Percentiles rank a stretch among this genome's conserved stretches.
Evolutionary conservation across 495 filamentous ascomycete species (phyloP).

Genomic region (Hypoxylon lienhwacheense): DNA sequence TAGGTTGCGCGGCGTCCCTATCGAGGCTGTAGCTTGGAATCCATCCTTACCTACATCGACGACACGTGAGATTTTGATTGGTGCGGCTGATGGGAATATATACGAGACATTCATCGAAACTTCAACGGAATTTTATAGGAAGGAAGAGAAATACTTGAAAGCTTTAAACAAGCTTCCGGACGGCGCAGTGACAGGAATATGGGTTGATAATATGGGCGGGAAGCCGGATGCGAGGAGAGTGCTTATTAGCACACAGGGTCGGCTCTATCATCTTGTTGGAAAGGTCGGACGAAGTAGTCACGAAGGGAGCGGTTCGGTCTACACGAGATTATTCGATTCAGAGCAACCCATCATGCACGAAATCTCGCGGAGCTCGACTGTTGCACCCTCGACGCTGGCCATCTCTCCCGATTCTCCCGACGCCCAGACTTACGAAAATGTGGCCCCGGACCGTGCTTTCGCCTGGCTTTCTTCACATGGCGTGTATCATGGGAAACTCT

Average conservation of each 20-base stretch:
- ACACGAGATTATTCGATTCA: constrained; percentile 81
- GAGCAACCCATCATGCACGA: constrained; percentile 78
- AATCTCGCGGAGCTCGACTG: constrained; percentile 54
- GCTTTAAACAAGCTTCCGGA: constrained; percentile 76
- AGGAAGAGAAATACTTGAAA: constrained; percentile 90
- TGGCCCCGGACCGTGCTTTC: constrained; percentile 67
- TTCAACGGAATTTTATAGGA: constrained; percentile 86
- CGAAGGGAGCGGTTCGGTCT: constrained; percentile 81
- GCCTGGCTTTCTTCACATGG: constrained; percentile 90
- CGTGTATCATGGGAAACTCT: constrained; percentile 80
- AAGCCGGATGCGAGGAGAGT: constrained; percentile 72
- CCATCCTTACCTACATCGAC: constrained; percentile 94
- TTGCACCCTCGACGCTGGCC: constrained; percentile 64
- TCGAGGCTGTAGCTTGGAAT: constrained; percentile 93
- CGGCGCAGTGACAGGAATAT: constrained; percentile 77
- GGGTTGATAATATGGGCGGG: constrained; percentile 69
- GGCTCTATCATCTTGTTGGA: constrained; percentile 76
- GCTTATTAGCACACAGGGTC: constrained; percentile 72
- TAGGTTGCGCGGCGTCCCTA: constrained; percentile 78
- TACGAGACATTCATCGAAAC: constrained; percentile 97
- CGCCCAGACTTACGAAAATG: constrained; percentile 40
- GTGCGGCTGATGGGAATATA: constrained; percentile 86
- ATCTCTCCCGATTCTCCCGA: constrained; percentile 74
- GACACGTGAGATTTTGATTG: constrained; percentile 92
- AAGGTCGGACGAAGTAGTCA: constrained; percentile 70